A percentile compares a stretch with the other conserved stretches of the same genome.
These are phyloP conservation scores for Pachysandra terminalis DNA, from an alignment of 164 flowering plant genomes.

Conservation along the genomic window DNA sequence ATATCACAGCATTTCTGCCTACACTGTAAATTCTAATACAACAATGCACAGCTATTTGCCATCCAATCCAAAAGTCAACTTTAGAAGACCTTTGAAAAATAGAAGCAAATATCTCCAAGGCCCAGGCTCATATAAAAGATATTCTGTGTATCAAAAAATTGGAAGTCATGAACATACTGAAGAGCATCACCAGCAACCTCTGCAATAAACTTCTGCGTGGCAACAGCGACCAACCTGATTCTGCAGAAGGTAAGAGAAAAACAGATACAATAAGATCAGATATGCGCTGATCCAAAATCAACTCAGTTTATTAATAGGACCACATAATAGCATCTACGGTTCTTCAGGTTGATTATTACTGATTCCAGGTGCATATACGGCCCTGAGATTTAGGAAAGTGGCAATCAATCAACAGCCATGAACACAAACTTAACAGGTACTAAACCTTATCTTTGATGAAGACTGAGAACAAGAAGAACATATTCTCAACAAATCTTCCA, in stretches of 20 bases:
- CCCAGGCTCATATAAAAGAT: not conserved
- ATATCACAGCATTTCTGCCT: not conserved
- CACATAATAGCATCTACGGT: not conserved
- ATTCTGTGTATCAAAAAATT: too few relatives aligned
- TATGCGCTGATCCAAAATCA: not conserved
- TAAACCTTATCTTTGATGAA: too few relatives aligned
- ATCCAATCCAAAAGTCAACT: too few relatives aligned
- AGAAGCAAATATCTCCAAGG: not conserved
- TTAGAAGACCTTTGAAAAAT: too few relatives aligned
- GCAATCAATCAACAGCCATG: too few relatives aligned
- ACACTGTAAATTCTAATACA: too few relatives aligned
- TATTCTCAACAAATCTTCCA: too few relatives aligned
- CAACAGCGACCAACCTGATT: conserved; percentile 90
- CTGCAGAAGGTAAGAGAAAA: conserved; percentile 30
- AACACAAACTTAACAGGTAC: too few relatives aligned
- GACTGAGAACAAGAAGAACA: too few relatives aligned
- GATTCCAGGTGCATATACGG: not conserved
- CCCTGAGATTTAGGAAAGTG: too few relatives aligned
- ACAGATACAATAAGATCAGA: not conserved
- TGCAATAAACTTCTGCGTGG: conserved; percentile 93
- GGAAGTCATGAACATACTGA: conserved; percentile 50
- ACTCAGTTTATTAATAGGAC: not conserved
- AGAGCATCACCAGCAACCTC: conserved; percentile 92
- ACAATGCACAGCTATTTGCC: not conserved
- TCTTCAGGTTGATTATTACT: not conserved